phyloP scores from a whole-genome alignment of 768 basidiomycete species.

The Multifurca ochricompacta region DNA sequence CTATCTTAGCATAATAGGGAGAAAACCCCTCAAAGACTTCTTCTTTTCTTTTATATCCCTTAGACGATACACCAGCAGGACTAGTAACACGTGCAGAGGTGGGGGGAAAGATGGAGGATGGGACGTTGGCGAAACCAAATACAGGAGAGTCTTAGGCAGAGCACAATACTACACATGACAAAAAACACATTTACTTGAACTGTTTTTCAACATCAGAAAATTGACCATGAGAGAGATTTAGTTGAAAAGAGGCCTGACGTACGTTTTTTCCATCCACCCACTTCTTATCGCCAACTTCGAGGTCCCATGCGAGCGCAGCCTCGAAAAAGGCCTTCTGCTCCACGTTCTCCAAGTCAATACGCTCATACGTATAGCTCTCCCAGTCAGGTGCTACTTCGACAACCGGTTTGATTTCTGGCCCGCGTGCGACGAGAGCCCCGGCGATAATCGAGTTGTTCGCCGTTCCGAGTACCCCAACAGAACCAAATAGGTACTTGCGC shows the following conservation, averaged over 20 bases:
- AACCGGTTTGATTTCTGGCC: conserved; percentile 61
- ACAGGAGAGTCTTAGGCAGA: background rate
- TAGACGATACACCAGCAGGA: conserved; percentile 8
- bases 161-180: background rate
- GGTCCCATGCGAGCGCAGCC: conserved; percentile 89
- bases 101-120: background rate
- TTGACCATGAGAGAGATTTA: background rate
- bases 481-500: conserved; percentile 94
- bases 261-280: conserved; percentile 91
- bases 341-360: conserved; percentile 63
- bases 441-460: conserved; percentile 71
- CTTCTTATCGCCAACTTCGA: conserved; percentile 79
- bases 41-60: conserved; percentile 2
- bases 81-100: background rate
- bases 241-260: conserved; percentile 33
- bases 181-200: conserved; percentile 27
- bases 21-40: background rate
- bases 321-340: conserved; percentile 88
- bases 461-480: conserved; percentile 82
- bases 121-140: background rate
- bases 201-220: conserved; percentile 8
- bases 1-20: too few relatives aligned
- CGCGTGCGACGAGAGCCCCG: conserved; percentile 79
- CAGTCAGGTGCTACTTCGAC: conserved; percentile 83
- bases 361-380: conserved; percentile 80